These are phyloP conservation scores for Amesomyces nigricolor DNA, from an alignment of 2,329 filamentous ascomycete species.

Conservation along the genomic window DNA sequence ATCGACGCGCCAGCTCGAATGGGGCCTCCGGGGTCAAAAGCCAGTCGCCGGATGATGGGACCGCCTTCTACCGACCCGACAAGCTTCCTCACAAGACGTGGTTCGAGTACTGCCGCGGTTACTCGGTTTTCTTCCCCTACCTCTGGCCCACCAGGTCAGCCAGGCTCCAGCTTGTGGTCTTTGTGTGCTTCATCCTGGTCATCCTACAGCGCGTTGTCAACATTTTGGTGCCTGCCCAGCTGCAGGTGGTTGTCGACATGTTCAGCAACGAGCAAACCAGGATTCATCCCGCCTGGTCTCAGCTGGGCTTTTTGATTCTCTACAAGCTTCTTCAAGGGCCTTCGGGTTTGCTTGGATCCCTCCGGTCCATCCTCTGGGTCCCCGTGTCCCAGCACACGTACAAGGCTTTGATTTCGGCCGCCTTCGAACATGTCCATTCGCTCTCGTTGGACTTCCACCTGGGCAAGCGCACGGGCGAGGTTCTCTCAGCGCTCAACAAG, in stretches of 20 bases:
- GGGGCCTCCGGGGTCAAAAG: constrained; percentile 36
- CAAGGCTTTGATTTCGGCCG: constrained; percentile 84
- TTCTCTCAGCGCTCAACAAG: constrained; percentile 91
- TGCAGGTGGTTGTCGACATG: constrained; percentile 71
- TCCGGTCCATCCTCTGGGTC: constrained; percentile 85
- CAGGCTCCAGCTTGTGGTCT: constrained; percentile 69
- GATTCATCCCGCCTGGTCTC: constrained; percentile 59
- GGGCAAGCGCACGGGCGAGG: constrained; percentile 93
- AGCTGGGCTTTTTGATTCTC: constrained; percentile 70
- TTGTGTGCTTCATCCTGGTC: constrained; percentile 77
- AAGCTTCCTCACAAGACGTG: constrained; percentile 83
- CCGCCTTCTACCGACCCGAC: constrained; percentile 83
- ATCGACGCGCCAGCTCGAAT: constrained; percentile 36
- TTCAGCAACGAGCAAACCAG: constrained; percentile 43
- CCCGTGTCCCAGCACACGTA: constrained; percentile 97
- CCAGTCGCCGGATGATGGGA: constrained; percentile 52
- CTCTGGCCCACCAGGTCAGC: constrained; percentile 83
- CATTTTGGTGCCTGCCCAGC: constrained; percentile 74
- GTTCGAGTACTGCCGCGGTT: constrained; percentile 93
- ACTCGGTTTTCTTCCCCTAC: constrained; percentile 91
- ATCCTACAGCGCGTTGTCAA: constrained; percentile 79
- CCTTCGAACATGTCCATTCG: constrained; percentile 94
- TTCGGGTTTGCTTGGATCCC: constrained; percentile 78
- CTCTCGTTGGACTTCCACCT: constrained; percentile 95
- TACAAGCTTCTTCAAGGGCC: constrained; percentile 81